Base-by-base conservation (phyloP, 23 red algal genomes). In the Agarophyton chilense region DNA sequence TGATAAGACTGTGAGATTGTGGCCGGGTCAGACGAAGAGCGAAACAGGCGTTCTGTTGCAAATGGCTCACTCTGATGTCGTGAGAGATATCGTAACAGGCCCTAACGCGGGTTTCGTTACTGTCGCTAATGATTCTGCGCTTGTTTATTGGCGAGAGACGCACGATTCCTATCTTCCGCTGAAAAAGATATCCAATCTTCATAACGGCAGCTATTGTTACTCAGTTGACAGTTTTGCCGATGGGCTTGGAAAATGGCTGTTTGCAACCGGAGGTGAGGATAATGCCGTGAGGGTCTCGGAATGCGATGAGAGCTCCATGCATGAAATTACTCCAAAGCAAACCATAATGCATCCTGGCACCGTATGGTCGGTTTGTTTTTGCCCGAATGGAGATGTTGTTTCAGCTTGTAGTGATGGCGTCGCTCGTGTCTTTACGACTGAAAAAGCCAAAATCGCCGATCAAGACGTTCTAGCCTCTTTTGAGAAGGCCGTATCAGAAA, bases 331-430 rank as follows among this genome's bases (percentile, higher is more conserved):
- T 35, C 35, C 43, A 6, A 60, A 4, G 35, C 85, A 95, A 54
- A 90, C 84, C 6, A 79, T 95, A 26, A 82, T 87, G 60, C 85
- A 90, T 52, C 93, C 93, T 1, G 93, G 93, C 49, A 90, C 74
- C 11, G 93, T 95, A 42, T 95, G 93, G 93, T 66, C 52, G 4
- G 86, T 88, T 40, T 67, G 57, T 35, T 45, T 95, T 22, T 70
- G 78, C 34, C 72, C 78, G 0, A 53, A 61, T 36, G 84, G 84
- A 21, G 93, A 95, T 77, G 34, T 95, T 29, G 79, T 95, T 16
- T 77, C 93, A 19, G 93, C 85, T 25, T 95, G 93, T 46, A 90
- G 85, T 36, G 93, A 95, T 83, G 85, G 86, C 19, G 62, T 91
- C 18, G 85, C 79, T n/a, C 54, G 93, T 14, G 81, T 95, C 4